Percentiles rank a stretch among this genome's conserved stretches.
Evolutionary conservation across 148 eudicot species (phyloP).

Genomic region (Rhododendron williamsianum): DNA sequence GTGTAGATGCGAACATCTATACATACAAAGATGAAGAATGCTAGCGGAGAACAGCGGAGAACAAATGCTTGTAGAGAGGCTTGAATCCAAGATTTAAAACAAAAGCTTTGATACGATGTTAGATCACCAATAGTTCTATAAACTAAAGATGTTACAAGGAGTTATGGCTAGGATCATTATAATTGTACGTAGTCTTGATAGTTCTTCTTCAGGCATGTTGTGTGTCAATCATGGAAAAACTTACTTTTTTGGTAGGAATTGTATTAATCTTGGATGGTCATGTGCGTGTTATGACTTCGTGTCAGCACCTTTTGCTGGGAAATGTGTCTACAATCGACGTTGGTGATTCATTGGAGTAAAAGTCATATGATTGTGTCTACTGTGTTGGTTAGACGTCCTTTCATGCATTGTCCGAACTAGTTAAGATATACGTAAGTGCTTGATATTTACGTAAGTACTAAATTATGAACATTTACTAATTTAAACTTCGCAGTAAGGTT

Average conservation of each 20-base stretch:
- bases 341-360: not conserved
- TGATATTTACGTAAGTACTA: not conserved
- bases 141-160: not conserved
- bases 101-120: not conserved
- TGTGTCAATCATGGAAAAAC: not conserved
- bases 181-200: not conserved
- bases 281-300: not conserved
- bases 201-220: too few relatives aligned
- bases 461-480: not conserved
- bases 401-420: not conserved
- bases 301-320: not conserved
- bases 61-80: not conserved
- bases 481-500: not conserved
- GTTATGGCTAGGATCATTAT: not conserved
- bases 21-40: not conserved
- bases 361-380: not conserved
- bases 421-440: not conserved
- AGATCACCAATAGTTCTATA: not conserved
- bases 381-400: not conserved
- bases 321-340: not conserved
- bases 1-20: not conserved
- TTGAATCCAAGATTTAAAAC: not conserved
- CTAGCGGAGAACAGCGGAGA: not conserved
- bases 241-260: not conserved
- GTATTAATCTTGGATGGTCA: not conserved